Conservation (phyloP, 306 rosid genomes). For the Cucumis hystrix region DNA sequence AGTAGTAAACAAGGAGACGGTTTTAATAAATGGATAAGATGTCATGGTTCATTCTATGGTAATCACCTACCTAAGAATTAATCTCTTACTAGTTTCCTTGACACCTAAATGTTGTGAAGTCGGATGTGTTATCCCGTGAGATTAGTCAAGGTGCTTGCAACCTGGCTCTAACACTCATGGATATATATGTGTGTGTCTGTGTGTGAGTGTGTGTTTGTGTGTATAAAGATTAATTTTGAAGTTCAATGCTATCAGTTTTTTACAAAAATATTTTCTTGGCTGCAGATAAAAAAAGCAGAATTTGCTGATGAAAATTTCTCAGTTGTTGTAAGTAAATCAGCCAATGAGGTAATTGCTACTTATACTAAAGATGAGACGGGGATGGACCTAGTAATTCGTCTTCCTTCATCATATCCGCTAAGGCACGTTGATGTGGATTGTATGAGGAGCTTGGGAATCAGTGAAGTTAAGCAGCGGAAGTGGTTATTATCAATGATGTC, state of each 20-base stretch:
- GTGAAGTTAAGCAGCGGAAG: conserved; percentile 82
- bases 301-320: conserved; percentile 74
- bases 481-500: conserved; percentile 94
- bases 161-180: too few relatives aligned
- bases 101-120: too few relatives aligned
- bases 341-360: conserved; percentile 92
- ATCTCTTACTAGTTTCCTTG: too few relatives aligned
- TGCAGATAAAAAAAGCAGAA: conserved; percentile 83
- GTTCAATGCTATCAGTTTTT: not conserved
- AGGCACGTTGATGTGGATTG: conserved; percentile 89
- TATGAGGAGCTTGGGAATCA: conserved; percentile 76
- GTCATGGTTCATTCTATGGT: too few relatives aligned
- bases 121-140: too few relatives aligned
- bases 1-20: too few relatives aligned
- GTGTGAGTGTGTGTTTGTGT: too few relatives aligned
- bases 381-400: conserved; percentile 87
- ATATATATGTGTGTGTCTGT: too few relatives aligned
- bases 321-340: conserved; percentile 81
- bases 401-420: conserved; percentile 86
- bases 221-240: not conserved
- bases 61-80: too few relatives aligned
- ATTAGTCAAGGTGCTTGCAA: too few relatives aligned
- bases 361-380: conserved; percentile 95
- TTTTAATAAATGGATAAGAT: too few relatives aligned
- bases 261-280: not conserved